phyloP scores from a whole-genome alignment of 2,329 filamentous ascomycete species.

The Lasiodiplodia hormozganensis region DNA sequence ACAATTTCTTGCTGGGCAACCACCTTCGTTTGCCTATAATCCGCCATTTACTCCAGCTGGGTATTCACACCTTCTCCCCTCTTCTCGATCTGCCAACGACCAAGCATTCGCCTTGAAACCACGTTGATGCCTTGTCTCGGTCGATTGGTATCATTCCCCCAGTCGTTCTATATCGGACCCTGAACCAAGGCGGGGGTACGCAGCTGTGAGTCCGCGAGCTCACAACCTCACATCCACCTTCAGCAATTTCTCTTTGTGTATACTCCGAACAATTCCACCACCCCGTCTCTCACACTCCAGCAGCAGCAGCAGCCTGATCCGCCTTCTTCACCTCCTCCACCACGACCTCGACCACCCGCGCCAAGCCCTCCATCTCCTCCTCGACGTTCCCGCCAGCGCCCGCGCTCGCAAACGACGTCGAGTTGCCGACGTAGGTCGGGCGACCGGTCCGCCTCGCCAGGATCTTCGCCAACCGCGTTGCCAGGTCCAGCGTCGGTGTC shows the following conservation, averaged over 20 bases:
- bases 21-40: too few relatives aligned
- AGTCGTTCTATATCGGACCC: neutral
- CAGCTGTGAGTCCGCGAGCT: neutral
- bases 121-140: neutral
- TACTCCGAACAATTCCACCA: neutral
- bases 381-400: slow-evolving; percentile 78
- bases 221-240: neutral
- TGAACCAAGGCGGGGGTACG: neutral
- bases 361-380: slow-evolving; percentile 92
- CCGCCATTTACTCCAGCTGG: too few relatives aligned
- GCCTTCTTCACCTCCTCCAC: slow-evolving; percentile 57
- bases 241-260: neutral
- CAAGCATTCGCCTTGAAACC: neutral
- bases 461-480: slow-evolving; percentile 82
- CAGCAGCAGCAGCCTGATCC: slow-evolving; percentile 6
- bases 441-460: slow-evolving; percentile 74
- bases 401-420: slow-evolving; percentile 75
- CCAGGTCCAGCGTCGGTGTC: slow-evolving; percentile 82
- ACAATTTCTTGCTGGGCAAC: too few relatives aligned
- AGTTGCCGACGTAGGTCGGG: slow-evolving; percentile 91
- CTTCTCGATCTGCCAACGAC: neutral
- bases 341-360: slow-evolving; percentile 74
- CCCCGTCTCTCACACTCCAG: neutral
- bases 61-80: neutral
- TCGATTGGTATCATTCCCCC: neutral